Evolutionary conservation across 139 green algal species (phyloP).

Genomic region (Chlorella sp.): DNA sequence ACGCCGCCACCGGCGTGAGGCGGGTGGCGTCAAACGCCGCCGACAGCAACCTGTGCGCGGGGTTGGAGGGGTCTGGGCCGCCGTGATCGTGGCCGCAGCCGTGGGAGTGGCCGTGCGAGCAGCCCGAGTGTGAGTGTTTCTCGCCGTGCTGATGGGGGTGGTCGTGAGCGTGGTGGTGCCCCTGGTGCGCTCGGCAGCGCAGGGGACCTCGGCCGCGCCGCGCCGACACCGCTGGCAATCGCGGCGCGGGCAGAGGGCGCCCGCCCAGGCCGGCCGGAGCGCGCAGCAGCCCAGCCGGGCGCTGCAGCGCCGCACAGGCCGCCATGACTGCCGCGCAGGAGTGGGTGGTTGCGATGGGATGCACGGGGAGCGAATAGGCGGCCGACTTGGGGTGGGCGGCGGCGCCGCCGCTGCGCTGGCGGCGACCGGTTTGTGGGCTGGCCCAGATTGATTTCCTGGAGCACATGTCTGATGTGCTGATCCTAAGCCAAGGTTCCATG

Average conservation of each 20-base stretch:
- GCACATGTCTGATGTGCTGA: too few species aligned
- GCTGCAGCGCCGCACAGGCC: background rate
- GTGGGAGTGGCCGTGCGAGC: conserved; percentile 20
- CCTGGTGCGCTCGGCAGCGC: background rate
- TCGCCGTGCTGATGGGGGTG: background rate
- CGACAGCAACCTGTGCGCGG: conserved; percentile 42
- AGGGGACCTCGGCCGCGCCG: background rate
- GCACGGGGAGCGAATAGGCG: too few species aligned
- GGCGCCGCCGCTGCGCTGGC: too few species aligned
- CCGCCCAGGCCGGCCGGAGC: background rate
- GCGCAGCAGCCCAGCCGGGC: background rate
- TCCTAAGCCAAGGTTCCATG: too few species aligned
- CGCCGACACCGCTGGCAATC: background rate
- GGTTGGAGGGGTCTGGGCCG: conserved; percentile 27
- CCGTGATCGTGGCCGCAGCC: conserved; percentile 2
- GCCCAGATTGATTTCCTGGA: too few species aligned
- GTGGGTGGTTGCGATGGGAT: background rate
- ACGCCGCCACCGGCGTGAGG: conserved; percentile 44
- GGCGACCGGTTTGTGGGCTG: too few species aligned
- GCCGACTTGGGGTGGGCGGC: too few species aligned
- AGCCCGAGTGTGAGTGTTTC: conserved; percentile 10
- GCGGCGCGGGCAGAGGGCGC: background rate
- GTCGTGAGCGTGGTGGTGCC: background rate
- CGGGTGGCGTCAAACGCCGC: conserved; percentile 31
- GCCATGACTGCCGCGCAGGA: background rate